Conservation (phyloP, 2,329 filamentous ascomycete species). For the Fonsecaea pedrosoi region DNA sequence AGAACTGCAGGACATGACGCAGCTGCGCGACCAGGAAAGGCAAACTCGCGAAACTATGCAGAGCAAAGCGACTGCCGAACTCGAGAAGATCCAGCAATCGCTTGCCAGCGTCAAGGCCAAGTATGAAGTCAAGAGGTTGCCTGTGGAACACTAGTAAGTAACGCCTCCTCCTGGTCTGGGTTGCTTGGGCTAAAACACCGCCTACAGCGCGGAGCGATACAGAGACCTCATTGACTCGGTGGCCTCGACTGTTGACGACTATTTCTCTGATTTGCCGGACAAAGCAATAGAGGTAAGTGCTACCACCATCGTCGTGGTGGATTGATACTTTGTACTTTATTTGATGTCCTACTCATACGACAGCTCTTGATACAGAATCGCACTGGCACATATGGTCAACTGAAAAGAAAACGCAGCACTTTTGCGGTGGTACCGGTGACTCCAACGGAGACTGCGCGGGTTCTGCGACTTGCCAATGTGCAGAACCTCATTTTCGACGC, state of each 20-base stretch:
- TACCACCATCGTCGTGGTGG: not conserved
- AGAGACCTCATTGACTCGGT: conserved; percentile 5
- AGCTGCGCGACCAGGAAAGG: not conserved
- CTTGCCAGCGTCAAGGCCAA: conserved; percentile 7
- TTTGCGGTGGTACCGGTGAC: conserved; percentile 8
- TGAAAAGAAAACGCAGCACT: not conserved
- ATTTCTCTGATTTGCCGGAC: conserved; percentile 14
- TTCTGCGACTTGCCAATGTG: conserved; percentile 15
- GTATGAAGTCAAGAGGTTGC: conserved; percentile 6
- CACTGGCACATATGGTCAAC: not conserved
- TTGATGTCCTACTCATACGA: conserved; percentile 4
- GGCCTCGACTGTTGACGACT: not conserved
- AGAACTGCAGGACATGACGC: conserved; percentile 2
- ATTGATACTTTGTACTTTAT: not conserved
- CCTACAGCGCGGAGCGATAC: conserved; percentile 12
- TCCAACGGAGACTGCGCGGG: not conserved
- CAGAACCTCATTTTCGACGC: conserved; percentile 14
- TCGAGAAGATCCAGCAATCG: not conserved
- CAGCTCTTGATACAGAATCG: not conserved
- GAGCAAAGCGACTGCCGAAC: conserved; percentile 1
- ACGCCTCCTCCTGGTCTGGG: not conserved
- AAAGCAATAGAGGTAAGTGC: conserved; percentile 13
- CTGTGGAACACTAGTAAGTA: conserved; percentile 15
- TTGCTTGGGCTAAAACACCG: not conserved
- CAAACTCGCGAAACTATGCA: conserved; percentile 11